Evolutionary conservation across 345 rosid genomes (phyloP), one percentile per base, ranked within the genome.

Genomic region (Gossypium anomalum): DNA sequence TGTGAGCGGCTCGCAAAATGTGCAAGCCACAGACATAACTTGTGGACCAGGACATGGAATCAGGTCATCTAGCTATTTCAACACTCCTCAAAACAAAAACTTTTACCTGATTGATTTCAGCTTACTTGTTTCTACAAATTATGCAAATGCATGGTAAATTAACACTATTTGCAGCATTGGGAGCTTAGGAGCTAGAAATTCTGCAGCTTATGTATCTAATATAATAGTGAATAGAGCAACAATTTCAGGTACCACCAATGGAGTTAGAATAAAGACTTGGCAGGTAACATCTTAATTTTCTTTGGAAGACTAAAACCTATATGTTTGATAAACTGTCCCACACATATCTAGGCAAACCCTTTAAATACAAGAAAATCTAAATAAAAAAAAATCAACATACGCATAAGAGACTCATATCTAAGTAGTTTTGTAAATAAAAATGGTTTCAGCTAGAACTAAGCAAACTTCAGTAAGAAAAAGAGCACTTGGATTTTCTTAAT

Each of bases 41-140:
- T 95, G 99, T 45, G 98, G 98, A 48, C 99, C 99, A 0, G 98
- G 98, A 16, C 98, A 94, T 68, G 98, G 98, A 65, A 94, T 94
- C 76, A 94, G 98, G 98, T 94, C 16, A 4, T 4, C 34, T 23
- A 60, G 41, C 71, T 52, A 56, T 72, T 71, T 69, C 53, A 19
- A 65, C 73, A 11, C 27, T 76, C 77, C 47, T 73, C 75, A 27
- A 44, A 27, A 44, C 67, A 73, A 80, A 4, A 71, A 43, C 55
- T 27, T 60, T 7, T 25, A 25, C 43, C 17, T 76, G 59, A 70
- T 20, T 63, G 38, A 3, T 69, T 68, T 22, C 43, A 47, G 25
- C 13, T 67, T 47, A 2, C 1, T 5, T 67, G 29, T 11, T 53
- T 57, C 2, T 51, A 16, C 57, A 20, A 20, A 20, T 47, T 8